Conservation (phyloP, 805 yeast species). For the Ogataea henricii region DNA sequence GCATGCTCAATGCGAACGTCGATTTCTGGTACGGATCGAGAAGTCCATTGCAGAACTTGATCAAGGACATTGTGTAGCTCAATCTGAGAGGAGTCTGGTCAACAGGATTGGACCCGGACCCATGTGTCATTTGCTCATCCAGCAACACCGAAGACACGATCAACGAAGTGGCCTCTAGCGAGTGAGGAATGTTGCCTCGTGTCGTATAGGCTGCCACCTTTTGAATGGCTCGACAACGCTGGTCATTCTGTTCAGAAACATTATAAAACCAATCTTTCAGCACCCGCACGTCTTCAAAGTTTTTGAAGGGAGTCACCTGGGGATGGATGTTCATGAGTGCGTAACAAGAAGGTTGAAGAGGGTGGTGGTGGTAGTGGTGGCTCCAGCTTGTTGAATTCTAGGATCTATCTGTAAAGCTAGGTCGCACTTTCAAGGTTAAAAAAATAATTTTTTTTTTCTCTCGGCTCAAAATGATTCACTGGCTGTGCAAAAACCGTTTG, state of each 20-base stretch:
- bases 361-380: too few relatives aligned
- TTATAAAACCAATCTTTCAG: conserved; percentile 57
- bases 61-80: conserved; percentile 71
- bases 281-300: conserved; percentile 43
- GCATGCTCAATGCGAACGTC: conserved; percentile 75
- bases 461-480: background rate
- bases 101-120: background rate
- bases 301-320: conserved; percentile 38
- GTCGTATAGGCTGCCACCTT: conserved; percentile 55
- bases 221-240: conserved; percentile 48
- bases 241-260: conserved; percentile 19
- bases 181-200: conserved; percentile 70
- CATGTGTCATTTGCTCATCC: conserved; percentile 37
- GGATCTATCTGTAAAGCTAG: too few relatives aligned
- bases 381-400: too few relatives aligned
- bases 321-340: conserved; percentile 28
- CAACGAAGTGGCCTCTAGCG: conserved; percentile 64
- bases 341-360: background rate
- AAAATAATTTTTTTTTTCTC: background rate
- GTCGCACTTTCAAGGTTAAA: background rate
- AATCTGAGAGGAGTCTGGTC: conserved; percentile 46
- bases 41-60: conserved; percentile 87
- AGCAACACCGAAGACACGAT: conserved; percentile 51
- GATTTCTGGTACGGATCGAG: conserved; percentile 86
- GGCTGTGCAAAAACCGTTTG: conserved; percentile 1